phyloP scores from a whole-genome alignment of 2,329 filamentous ascomycete species.

The Hypoxylon sp. region DNA sequence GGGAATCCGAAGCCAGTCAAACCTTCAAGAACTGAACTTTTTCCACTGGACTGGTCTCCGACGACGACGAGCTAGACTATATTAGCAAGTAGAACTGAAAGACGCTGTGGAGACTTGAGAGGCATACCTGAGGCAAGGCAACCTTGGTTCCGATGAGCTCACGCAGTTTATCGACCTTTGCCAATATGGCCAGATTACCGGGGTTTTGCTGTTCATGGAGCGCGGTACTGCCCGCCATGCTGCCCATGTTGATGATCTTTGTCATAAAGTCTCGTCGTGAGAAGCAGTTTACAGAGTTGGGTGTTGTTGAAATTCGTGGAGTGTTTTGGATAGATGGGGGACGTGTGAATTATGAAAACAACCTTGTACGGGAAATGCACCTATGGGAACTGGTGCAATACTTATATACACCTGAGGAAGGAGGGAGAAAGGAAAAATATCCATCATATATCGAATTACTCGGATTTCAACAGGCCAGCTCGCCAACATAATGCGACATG shows the following conservation, averaged over 20 bases:
- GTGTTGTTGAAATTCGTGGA: not conserved
- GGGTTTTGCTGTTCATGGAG: conserved; percentile 5
- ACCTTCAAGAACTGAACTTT: conserved; percentile 85
- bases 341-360: not conserved
- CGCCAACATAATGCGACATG: not conserved
- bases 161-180: conserved; percentile 58
- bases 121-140: conserved; percentile 49
- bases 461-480: not conserved
- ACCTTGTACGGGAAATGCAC: not conserved
- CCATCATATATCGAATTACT: not conserved
- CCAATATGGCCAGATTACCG: conserved; percentile 49
- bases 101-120: conserved; percentile 39
- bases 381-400: not conserved
- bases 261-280: not conserved
- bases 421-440: not conserved
- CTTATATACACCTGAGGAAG: not conserved
- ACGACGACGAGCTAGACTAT: conserved; percentile 79
- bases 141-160: conserved; percentile 57
- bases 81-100: conserved; percentile 48
- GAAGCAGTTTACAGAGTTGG: not conserved
- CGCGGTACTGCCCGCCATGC: not conserved
- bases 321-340: not conserved
- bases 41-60: conserved; percentile 84
- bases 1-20: conserved; percentile 65
- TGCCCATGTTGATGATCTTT: conserved; percentile 32